These are phyloP conservation scores for Aspergillus fischeri DNA, from an alignment of 2,329 filamentous ascomycete species.

Conservation along the genomic window DNA sequence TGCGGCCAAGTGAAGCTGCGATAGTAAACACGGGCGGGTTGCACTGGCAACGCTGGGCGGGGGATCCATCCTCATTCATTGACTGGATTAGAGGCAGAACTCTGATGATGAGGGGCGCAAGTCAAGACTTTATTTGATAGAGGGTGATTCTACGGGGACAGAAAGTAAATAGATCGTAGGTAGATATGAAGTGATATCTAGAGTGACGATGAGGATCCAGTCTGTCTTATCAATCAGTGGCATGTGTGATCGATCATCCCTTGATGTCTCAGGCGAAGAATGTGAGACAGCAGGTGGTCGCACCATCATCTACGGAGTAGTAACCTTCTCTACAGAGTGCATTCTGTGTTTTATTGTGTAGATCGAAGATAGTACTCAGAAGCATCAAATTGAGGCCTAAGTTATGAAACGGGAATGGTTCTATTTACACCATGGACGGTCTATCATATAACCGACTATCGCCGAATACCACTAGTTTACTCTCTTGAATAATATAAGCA, in stretches of 20 bases:
- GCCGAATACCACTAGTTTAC: no score
- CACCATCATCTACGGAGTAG: neutral
- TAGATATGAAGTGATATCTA: neutral
- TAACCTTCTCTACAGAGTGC: neutral
- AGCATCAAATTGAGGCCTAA: neutral
- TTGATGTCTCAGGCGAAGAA: neutral
- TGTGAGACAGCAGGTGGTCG: neutral
- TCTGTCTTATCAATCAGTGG: neutral
- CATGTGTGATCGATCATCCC: no score
- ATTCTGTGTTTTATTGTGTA: neutral
- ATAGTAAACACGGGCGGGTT: neutral
- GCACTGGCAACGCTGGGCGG: neutral
- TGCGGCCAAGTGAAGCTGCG: neutral
- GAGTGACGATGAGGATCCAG: neutral
- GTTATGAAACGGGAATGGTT: neutral
- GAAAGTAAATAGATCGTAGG: neutral
- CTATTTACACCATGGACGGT: neutral
- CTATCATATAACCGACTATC: neutral
- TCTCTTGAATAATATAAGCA: neutral
- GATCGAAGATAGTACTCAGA: neutral
- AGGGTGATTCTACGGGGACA: neutral
- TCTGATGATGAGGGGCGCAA: neutral
- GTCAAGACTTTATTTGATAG: neutral
- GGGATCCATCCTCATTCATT: neutral
- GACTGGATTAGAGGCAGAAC: neutral